Base-by-base conservation (phyloP, 2,329 filamentous ascomycete species). In the Cordyceps farinosa region DNA sequence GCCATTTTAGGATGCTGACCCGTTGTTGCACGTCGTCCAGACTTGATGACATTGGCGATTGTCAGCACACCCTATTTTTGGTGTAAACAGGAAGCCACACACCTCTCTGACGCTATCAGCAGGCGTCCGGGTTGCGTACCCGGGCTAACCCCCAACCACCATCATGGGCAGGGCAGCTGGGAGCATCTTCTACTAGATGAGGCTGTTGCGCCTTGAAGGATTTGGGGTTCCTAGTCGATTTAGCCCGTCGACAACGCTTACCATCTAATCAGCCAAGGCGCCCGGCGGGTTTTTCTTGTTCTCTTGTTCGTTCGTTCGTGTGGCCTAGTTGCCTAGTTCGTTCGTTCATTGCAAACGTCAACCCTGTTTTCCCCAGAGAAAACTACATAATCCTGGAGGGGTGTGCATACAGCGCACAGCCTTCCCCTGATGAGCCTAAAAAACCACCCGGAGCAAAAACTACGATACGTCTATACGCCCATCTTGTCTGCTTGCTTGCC, bases 161-260 rank as follows among this genome's bases (percentile, higher is more conserved):
- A 38, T 7, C 38, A 57, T 57, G 54, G 55, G 45, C 44, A 58
- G 30, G 22, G 53, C 30, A 58, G 55, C 56, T 58, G 45, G 55
- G 29, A n/a, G 29, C 45, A 50, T 40, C 34, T 58, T 48, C 22
- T 15, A n/a, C 44, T 22, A 48, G 56, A 58, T 50, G 56, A 50
- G 56, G 56, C 56, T 58, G 56, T 50, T 58, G 44, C 55, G 55
- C 55, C 55, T 58, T 11, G 55, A 48, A 58, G 44, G 55, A 58
- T 58, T 48, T 8, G n/a, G 22, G 30, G 38, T n/a, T 58, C 45
- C 56, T 40, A 27, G 55, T 48, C 55, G 55, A 58, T 58, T 48
- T 17, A 44, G 53, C 27, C 53, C 13, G 53, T 44, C 17, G 17
- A 34, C 29, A 32, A 30, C 47, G 54, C 54, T 48, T 58, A 58